Evolutionary conservation across 2,329 filamentous ascomycete genomes (phyloP).

Genomic region (Sordariomycetes sp.): DNA sequence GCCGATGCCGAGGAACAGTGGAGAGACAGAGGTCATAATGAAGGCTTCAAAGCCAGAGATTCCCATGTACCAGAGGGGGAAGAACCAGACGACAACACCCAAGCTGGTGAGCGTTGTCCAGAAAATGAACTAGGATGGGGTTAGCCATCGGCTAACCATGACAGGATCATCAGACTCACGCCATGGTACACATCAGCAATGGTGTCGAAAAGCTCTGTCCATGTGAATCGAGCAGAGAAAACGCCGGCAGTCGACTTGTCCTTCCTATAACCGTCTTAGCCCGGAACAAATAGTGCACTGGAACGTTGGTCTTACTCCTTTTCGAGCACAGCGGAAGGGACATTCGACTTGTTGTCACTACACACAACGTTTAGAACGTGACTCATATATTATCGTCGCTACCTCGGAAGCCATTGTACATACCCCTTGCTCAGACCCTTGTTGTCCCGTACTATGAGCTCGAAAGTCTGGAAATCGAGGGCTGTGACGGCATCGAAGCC

Average conservation of each 20-base stretch:
- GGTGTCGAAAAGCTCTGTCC: conserved; percentile 67
- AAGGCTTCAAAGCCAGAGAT: conserved; percentile 92
- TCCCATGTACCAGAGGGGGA: conserved; percentile 98
- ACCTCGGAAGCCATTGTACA: conserved; percentile 91
- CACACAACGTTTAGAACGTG: conserved; percentile 28
- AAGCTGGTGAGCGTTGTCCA: conserved; percentile 92
- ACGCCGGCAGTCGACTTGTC: conserved; percentile 63
- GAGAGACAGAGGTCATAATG: conserved; percentile 76
- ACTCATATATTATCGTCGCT: conserved; percentile 29
- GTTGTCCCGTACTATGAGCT: conserved; percentile 79
- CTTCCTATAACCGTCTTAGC: conserved; percentile 46
- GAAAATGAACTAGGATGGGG: conserved; percentile 64
- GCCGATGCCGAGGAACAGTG: conserved; percentile 65
- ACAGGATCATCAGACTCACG: too few species aligned
- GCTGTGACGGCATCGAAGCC: conserved; percentile 93
- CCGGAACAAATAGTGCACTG: background rate
- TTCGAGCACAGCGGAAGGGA: conserved; percentile 46
- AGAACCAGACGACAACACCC: conserved; percentile 90
- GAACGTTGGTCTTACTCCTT: conserved; percentile 56
- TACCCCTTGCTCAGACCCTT: conserved; percentile 96
- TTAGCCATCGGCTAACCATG: conserved; percentile 13
- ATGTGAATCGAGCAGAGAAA: conserved; percentile 64
- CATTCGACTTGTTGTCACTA: conserved; percentile 38
- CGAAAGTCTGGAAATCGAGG: conserved; percentile 82
- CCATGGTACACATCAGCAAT: conserved; percentile 87